Evolutionary conservation across 192 early-diverging fungal species (phyloP), one percentile per base, ranked within the genome.

Genomic region (Gonapodya prolifera): DNA sequence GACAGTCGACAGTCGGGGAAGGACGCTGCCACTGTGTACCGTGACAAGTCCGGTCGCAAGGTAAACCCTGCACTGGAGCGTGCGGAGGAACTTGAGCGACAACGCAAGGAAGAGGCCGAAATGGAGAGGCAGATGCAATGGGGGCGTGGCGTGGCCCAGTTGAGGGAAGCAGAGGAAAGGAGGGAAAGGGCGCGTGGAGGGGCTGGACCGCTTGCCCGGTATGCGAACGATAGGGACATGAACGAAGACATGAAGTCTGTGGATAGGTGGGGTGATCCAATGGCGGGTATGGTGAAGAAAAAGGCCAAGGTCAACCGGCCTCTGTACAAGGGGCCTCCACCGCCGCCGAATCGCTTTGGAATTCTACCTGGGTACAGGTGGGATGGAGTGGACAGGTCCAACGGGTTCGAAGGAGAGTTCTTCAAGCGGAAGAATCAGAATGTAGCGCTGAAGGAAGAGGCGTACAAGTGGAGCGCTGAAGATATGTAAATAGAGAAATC

Each of bases 331-430:
- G 88, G 90, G 0, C 81, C 88, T 35, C 84, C 85, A n/a, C 83
- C 85, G 70, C 85, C 89, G 1, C 86, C 89, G 2, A 93, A 93
- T 77, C 81, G 91, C 0, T 92, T 88, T 79, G 85, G 85, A 17
- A 92, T 93, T 33, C 80, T 78, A n/a, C 91, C 92, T 0, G 92
- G 92, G 13, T 91, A 92, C 78, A 79, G 91, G 31, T 93, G 92
- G 92, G 92, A 93, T 78, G 92, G 92, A 16, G 90, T 93, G 1
- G 91, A 93, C 77, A 77, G 92, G n/a, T 89, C 88, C 1, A 93
- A 92, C 79, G 92, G 92, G 23, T 93, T 91, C 77, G 89, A 90
- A 78, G 84, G 82, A 73, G 79, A 84, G 33, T 85, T 83, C 70
- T 86, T 90, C 45, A 70, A 83, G 33, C 82, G 77, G 32, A 75